Base-by-base conservation (phyloP, 148 eudicot genomes). In the Salicornia ramosissima region DNA sequence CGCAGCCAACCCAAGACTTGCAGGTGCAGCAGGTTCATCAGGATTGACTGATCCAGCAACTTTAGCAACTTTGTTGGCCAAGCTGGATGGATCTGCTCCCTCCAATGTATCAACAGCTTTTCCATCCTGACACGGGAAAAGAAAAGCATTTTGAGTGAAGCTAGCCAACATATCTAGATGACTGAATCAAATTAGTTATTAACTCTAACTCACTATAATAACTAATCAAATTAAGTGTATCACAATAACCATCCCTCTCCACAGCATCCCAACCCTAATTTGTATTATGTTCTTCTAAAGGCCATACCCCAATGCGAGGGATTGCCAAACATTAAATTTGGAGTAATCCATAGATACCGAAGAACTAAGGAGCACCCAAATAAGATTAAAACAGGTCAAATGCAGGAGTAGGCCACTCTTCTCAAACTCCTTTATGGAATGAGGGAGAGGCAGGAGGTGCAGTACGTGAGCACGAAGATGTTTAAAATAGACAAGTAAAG, bases 1-100 rank as follows among this genome's bases (percentile, higher is more conserved):
- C 0, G 99, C 90, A 70, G 97, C 97, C 84, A 95, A 76, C 31
- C 99, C 99, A 11, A 91, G 85, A 81, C 88, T 95, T 49, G 99
- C 96, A 71, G 97, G 96, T 70, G 90, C 91, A 24, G 93, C 99
- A 58, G 97, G 85, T 36, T 85, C 99, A 66, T 83, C 79, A 21
- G 83, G 82, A 51, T 69, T 77, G 71, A 80, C 76, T 52, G 87
- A 69, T 34, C 96, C 97, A 65, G 91, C 91, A 74, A 91, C 78
- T 81, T 87, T 87, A 57, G 96, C 84, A 73, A 83, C 97, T 85
- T 95, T 95, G 84, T 95, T 86, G 67, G 97, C 97, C 82, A 95
- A 80, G 82, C 86, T 81, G 36, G 96, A 86, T 26, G 99, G 97
- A 45, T 95, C 91, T 67, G 99, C 97, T 39, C 97, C 99, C 80